phyloP scores from a whole-genome alignment of 2,329 filamentous ascomycete species.

The Emmonsiellopsis sp. region DNA sequence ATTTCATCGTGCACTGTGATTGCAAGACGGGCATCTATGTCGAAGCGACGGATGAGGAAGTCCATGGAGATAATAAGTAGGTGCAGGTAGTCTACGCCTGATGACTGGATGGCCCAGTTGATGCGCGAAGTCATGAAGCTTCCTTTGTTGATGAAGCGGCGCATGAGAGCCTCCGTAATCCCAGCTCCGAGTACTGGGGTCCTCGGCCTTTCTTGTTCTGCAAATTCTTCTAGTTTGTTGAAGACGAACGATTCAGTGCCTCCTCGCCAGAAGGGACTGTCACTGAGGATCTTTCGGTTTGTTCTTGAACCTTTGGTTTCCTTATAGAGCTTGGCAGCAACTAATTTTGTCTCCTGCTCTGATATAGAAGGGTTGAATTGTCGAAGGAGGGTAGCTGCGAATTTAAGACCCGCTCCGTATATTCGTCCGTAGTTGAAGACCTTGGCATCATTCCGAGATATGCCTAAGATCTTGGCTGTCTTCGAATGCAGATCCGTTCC shows the following conservation, averaged over 20 bases:
- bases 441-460: conserved; percentile 90
- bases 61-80: conserved; percentile 92
- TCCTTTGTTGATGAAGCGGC: conserved; percentile 75
- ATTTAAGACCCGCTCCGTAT: conserved; percentile 93
- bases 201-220: conserved; percentile 80
- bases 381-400: conserved; percentile 77
- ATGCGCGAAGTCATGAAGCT: conserved; percentile 93
- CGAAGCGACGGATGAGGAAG: conserved; percentile 77
- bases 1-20: conserved; percentile 98
- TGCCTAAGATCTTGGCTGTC: conserved; percentile 84
- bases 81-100: conserved; percentile 93
- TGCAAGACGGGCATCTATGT: conserved; percentile 72
- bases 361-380: conserved; percentile 86
- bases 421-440: conserved; percentile 99
- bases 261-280: conserved; percentile 82
- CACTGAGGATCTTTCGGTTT: conserved; percentile 59
- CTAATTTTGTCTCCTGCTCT: conserved; percentile 66
- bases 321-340: conserved; percentile 72
- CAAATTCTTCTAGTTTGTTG: conserved; percentile 96
- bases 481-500: conserved; percentile 92
- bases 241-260: conserved; percentile 97
- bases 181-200: conserved; percentile 90
- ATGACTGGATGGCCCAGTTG: conserved; percentile 98
- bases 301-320: conserved; percentile 88
- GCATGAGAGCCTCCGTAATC: conserved; percentile 91